Percentiles rank a stretch among this genome's conserved stretches.
Conservation (phyloP, 345 rosid species). For the Pistacia atlantica region DNA sequence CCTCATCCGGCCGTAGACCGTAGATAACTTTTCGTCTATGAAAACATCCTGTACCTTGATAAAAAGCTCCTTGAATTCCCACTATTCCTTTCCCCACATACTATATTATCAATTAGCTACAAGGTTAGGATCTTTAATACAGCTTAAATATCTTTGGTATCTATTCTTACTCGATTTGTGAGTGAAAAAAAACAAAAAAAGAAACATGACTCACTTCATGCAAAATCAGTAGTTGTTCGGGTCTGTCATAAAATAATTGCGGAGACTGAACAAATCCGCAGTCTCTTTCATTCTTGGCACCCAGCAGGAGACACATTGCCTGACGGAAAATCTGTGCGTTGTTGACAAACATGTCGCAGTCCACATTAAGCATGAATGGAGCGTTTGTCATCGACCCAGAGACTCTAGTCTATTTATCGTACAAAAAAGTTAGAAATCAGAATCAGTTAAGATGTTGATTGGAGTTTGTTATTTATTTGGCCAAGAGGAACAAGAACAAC, state of each 20-base stretch:
- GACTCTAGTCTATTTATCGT: slow-evolving; percentile 46
- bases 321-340: slow-evolving; percentile 50
- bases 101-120: slow-evolving; percentile 12
- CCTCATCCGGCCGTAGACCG: slow-evolving; percentile 40
- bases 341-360: slow-evolving; percentile 72
- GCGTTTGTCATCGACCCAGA: slow-evolving; percentile 81
- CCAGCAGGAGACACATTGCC: slow-evolving; percentile 55
- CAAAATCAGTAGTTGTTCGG: slow-evolving; percentile 25
- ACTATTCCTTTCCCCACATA: slow-evolving; percentile 35
- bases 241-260: slow-evolving; percentile 46
- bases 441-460: too few species aligned
- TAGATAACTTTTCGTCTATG: slow-evolving; percentile 65
- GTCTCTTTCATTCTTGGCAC: slow-evolving; percentile 20
- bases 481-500: neutral
- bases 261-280: slow-evolving; percentile 58
- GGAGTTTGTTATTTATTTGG: neutral
- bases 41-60: slow-evolving; percentile 62
- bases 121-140: neutral
- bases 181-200: neutral
- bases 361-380: slow-evolving; percentile 73
- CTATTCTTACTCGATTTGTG: too few species aligned
- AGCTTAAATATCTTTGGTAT: neutral
- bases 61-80: slow-evolving; percentile 59
- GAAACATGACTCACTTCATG: slow-evolving; percentile 20
- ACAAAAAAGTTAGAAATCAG: neutral